Base-by-base conservation (phyloP, 768 basidiomycete genomes). In the Asterophora parasitica region DNA sequence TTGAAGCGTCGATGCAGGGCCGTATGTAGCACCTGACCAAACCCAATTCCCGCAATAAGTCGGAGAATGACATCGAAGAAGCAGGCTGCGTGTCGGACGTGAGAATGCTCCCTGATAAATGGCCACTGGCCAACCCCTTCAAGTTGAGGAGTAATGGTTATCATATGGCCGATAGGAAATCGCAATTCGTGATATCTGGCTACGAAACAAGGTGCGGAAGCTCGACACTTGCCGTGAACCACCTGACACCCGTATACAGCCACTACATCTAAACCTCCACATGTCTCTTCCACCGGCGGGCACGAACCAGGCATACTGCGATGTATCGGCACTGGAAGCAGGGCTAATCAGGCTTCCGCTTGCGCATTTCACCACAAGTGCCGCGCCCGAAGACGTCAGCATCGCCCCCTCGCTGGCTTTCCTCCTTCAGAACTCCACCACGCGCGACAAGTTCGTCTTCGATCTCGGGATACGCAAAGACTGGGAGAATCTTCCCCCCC, bases 401-500 rank as follows among this genome's bases (percentile, higher is more conserved):
- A 44, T 46, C 2, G 65, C 64, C 5, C 82, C 81, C 2, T 72
- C 73, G 11, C 68, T 83, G 36, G 67, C 75, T 1, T 83, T 82
- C 60, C 68, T 74, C 45, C 59, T 82, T 32, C 68, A 64, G 9
- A 81, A 83, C 53, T 75, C 77, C 1, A 48, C 52, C 13, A 69
- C 59, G 1, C 59, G 63, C 2, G 57, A 63, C 10, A 71, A 65
- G 26, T 56, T 78, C 32, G 50, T 81, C 0, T 82, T 83, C 51
- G 83, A 83, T 49, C 70, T 83, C 15, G 81, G 81, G 7, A 65
- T 76, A 7, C 72, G 78, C 20, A 67, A 69, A 35, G 74, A 82
- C 51, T 64, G 67, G 55, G 64, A 73, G 16, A 70, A 62, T 4
- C 71, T 65, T 43, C 68, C 76, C 0, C 73, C 73, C 0, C 56